Evolutionary conservation across 148 eudicot genomes (phyloP), one percentile per base, ranked within the genome.

Genomic region (Drosera capensis): DNA sequence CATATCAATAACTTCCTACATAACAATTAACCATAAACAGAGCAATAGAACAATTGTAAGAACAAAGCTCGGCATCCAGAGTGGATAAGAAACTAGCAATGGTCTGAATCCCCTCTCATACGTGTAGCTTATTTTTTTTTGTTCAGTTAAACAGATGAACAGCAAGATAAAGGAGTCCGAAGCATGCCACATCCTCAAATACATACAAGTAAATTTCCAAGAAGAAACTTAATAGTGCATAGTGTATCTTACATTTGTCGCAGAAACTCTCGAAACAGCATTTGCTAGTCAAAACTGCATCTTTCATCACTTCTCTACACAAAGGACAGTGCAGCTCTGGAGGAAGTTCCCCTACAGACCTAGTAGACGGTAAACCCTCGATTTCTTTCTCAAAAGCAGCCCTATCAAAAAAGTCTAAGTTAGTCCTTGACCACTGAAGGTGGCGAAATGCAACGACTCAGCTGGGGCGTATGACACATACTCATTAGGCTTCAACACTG

Each of bases 261-360:
- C 97, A 90, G 46, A 75, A 90, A 34, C 95, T 90, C 3, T 52
- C 62, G 26, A 80, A 84, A 53, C 97, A 84, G 52, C 97, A 90
- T 66, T 78, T 90, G 82, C 94, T 78, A 13, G 95, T 78, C 23
- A 90, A 64, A 0, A 78, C 93, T 34, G 97, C 97, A 63, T 90
- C 95, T 57, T 84, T 84, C 87, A 90, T 90, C 45, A 84, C 97
- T 67, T 80, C 71, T 67, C 76, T 80, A 55, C 97, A 90, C 51
- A 90, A 49, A 1, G 86, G 87, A 47, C 97, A 84, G 54, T 60
- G 81, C 59, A 84, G 85, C 60, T 90, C 97, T 12, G 82, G 94
- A 29, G 97, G 97, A 47, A 90, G 71, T 49, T 90, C 79, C 40
- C 79, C 80, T 37, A 71, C 54, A 41, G 79, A 59, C 35, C 80